Percentiles rank a stretch among this genome's conserved stretches.
Evolutionary conservation across 2,329 filamentous ascomycete species (phyloP).

Genomic region (Aspergillus fumigatus): DNA sequence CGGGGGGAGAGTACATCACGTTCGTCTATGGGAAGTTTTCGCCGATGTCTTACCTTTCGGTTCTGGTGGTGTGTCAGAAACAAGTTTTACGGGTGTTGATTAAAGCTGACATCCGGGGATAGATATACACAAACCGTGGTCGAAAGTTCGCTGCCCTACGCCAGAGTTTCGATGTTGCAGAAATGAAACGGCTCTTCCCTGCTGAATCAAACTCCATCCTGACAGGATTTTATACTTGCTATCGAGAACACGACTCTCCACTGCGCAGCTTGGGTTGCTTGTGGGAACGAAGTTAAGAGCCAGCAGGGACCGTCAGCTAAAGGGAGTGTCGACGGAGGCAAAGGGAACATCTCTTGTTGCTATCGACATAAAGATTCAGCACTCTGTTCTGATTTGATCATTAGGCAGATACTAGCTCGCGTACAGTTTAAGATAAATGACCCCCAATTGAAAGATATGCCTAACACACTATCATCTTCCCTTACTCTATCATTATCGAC

Average conservation of each 20-base stretch:
- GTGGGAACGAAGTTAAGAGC: background rate
- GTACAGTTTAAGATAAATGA: no score
- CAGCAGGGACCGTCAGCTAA: no score
- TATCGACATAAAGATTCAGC: background rate
- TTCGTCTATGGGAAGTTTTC: background rate
- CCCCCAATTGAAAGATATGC: background rate
- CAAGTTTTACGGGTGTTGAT: background rate
- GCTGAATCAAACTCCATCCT: background rate
- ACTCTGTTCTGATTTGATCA: background rate
- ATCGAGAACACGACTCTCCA: background rate
- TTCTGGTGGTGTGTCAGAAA: background rate
- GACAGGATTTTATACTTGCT: background rate
- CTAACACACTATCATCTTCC: background rate
- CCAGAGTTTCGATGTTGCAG: background rate
- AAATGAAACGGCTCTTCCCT: background rate
- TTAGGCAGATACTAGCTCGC: background rate
- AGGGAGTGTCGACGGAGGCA: no score
- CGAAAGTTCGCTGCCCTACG: background rate
- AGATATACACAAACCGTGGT: background rate
- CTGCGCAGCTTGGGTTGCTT: background rate
- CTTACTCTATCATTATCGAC: no score
- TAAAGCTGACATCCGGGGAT: background rate
- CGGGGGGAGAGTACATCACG: background rate
- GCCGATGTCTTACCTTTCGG: no score
- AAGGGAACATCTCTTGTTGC: background rate